phyloP scores from a whole-genome alignment of 2,329 filamentous ascomycete genomes.

The Hirsutella minnesotensis region DNA sequence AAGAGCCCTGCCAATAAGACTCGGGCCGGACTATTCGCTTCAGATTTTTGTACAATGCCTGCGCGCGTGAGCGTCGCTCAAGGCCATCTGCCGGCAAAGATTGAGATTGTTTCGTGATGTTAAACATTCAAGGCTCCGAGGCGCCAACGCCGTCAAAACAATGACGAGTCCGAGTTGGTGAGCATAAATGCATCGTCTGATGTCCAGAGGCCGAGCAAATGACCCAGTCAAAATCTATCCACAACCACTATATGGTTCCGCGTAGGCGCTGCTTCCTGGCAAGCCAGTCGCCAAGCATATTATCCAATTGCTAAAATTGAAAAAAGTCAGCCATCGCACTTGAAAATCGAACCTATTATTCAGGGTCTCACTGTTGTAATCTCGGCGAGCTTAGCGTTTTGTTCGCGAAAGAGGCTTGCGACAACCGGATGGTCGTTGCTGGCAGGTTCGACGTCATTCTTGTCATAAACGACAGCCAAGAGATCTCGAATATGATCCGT shows the following conservation, averaged over 20 bases:
- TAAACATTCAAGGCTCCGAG: too few species aligned
- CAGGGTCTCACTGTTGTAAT: constrained; percentile 57
- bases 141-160: too few species aligned
- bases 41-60: too few species aligned
- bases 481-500: constrained; percentile 81
- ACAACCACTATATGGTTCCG: constrained; percentile 28
- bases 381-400: constrained; percentile 74
- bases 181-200: background rate
- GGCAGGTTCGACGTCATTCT: constrained; percentile 67
- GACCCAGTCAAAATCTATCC: background rate
- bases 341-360: background rate
- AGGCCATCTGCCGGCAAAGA: too few species aligned
- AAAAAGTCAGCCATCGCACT: background rate
- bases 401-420: constrained; percentile 69
- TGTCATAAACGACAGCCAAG: constrained; percentile 85
- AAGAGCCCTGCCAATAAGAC: too few species aligned
- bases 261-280: constrained; percentile 54
- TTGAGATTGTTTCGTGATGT: too few species aligned
- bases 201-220: background rate
- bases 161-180: too few species aligned
- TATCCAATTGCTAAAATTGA: constrained; percentile 57
- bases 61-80: too few species aligned
- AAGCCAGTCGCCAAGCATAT: constrained; percentile 74
- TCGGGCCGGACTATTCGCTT: too few species aligned
- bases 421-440: constrained; percentile 79